Percentiles rank a stretch among this genome's conserved stretches.
These are phyloP conservation scores for Erigeron philadelphicus DNA, from an alignment of 140 eudicot genomes.

Conservation along the genomic window DNA sequence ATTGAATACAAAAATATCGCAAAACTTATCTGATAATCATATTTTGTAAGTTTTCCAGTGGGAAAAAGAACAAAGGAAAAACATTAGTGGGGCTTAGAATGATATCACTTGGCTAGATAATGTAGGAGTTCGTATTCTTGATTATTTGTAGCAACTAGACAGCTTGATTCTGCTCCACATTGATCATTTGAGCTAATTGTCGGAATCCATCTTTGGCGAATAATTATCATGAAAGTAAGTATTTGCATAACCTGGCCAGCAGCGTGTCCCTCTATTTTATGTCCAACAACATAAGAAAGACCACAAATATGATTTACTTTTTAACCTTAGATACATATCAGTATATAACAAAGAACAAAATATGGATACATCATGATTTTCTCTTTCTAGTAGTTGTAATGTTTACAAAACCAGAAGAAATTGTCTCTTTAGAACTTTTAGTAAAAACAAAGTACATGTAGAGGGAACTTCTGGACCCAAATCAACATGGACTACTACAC, in stretches of 20 bases:
- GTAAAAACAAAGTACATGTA: too few species aligned
- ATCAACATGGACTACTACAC: too few species aligned
- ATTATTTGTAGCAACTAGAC: background rate
- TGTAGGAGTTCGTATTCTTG: background rate
- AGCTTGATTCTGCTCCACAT: background rate
- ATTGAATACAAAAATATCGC: constrained; percentile 16
- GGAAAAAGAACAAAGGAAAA: background rate
- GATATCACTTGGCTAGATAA: constrained; percentile 14
- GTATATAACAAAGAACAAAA: too few species aligned
- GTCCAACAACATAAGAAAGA: too few species aligned
- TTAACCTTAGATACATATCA: too few species aligned
- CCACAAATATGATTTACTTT: too few species aligned
- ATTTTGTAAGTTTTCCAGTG: constrained; percentile 9
- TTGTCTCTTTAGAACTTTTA: too few species aligned
- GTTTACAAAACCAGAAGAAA: too few species aligned
- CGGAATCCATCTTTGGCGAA: constrained; percentile 18
- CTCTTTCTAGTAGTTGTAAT: too few species aligned
- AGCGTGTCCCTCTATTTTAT: background rate
- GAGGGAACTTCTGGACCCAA: too few species aligned
- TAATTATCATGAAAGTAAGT: constrained; percentile 12
- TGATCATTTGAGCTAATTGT: constrained; percentile 12
- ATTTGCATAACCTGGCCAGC: background rate
- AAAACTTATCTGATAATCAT: background rate
- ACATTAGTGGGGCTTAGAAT: constrained; percentile 7
- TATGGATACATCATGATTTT: too few species aligned